These are phyloP conservation scores for Biscutella auriculata DNA, from an alignment of 441 rosid species.

Conservation along the genomic window DNA sequence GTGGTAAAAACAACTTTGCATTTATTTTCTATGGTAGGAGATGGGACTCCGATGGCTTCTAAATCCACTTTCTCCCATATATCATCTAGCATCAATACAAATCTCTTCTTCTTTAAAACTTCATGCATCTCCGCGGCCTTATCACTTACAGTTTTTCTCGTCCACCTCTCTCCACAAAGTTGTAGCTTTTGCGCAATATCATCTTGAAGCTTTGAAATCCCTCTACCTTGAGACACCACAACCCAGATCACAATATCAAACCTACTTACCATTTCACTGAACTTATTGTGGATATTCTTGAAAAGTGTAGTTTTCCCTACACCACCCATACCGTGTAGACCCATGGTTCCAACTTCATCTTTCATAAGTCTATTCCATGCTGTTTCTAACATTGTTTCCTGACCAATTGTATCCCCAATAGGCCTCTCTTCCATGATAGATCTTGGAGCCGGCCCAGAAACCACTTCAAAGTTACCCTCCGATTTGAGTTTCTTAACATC, in stretches of 20 bases:
- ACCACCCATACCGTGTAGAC: conserved; percentile 26
- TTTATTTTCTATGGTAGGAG: not conserved
- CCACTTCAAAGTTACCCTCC: too few species aligned
- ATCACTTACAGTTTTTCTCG: not conserved
- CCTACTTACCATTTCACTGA: not conserved
- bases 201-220: conserved; percentile 17
- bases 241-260: not conserved
- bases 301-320: conserved; percentile 35
- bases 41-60: conserved; percentile 5
- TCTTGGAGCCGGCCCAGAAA: not conserved
- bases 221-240: too few species aligned
- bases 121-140: not conserved
- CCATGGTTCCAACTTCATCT: not conserved
- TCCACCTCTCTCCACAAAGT: not conserved
- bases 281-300: not conserved
- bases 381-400: not conserved
- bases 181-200: conserved; percentile 11
- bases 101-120: not conserved
- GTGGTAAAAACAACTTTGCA: conserved; percentile 21
- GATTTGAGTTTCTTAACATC: too few species aligned
- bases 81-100: not conserved
- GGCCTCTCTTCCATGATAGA: not conserved
- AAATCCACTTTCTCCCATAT: conserved; percentile 3
- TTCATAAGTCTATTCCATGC: conserved; percentile 16
- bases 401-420: conserved; percentile 10